These are phyloP conservation scores for Phytopythium ostracodes DNA, from an alignment of 352 stramenopile genomes.

Conservation along the genomic window DNA sequence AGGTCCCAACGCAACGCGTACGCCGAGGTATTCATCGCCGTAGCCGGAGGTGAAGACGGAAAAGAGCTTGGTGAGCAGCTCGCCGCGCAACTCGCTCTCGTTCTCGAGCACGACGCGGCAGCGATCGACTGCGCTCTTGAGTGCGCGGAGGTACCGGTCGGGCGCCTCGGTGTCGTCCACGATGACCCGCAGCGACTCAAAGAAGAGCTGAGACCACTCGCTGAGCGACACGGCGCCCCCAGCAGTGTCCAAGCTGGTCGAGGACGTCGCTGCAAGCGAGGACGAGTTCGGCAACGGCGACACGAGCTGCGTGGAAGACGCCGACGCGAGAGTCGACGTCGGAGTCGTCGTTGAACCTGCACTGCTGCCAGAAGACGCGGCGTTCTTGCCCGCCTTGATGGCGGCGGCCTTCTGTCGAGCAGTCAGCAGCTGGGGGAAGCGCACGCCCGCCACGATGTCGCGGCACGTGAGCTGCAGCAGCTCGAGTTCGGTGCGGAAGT, in stretches of 20 bases:
- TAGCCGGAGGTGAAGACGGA: conserved; percentile 51
- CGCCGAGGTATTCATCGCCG: conserved; percentile 60
- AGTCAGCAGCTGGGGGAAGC: conserved; percentile 44
- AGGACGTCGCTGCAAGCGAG: conserved; percentile 23
- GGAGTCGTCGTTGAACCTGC: conserved; percentile 9
- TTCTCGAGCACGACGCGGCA: conserved; percentile 67
- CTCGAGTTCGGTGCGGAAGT: conserved; percentile 63
- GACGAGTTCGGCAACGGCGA: neutral
- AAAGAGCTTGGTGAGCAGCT: conserved; percentile 70
- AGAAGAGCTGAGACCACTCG: conserved; percentile 27
- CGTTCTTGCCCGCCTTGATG: conserved; percentile 29
- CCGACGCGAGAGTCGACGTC: conserved; percentile 12
- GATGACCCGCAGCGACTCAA: conserved; percentile 45
- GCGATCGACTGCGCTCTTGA: conserved; percentile 42
- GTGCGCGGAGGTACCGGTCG: conserved; percentile 24
- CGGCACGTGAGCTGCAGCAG: conserved; percentile 49
- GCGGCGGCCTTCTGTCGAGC: conserved; percentile 31
- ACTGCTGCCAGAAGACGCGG: conserved; percentile 8
- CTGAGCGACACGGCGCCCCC: conserved; percentile 25
- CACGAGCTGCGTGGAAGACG: conserved; percentile 20
- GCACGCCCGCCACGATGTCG: conserved; percentile 30
- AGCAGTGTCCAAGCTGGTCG: conserved; percentile 50
- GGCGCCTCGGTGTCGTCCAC: conserved; percentile 40
- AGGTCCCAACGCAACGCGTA: conserved; percentile 30
- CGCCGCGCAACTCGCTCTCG: conserved; percentile 48